Conservation (phyloP, 495 filamentous ascomycete species). For the Hypoxylon subgilvum region DNA sequence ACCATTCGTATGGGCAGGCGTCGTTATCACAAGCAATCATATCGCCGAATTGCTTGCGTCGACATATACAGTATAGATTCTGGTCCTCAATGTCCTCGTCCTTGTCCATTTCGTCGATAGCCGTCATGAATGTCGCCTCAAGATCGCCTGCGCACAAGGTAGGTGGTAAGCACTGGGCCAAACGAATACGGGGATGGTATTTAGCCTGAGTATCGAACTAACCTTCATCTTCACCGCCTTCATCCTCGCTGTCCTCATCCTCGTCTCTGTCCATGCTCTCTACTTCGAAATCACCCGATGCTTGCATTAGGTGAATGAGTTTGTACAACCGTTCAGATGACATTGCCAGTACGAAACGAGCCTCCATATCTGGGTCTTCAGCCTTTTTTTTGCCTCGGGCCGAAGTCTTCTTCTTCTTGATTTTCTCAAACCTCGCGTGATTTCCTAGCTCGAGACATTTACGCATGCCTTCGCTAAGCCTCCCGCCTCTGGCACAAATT, state of each 20-base stretch:
- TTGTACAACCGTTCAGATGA: constrained; percentile 49
- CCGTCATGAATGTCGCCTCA: constrained; percentile 27
- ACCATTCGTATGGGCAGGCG: constrained; percentile 90
- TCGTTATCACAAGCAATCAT: constrained; percentile 98
- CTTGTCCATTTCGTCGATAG: constrained; percentile 15
- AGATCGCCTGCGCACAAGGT: constrained; percentile 12
- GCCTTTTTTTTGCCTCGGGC: constrained; percentile 48
- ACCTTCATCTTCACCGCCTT: constrained; percentile 17
- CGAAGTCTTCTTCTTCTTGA: constrained; percentile 54
- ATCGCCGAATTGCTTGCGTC: constrained; percentile 87
- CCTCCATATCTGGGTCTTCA: constrained; percentile 43
- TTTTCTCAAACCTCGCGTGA: constrained; percentile 58
- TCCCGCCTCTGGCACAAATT: constrained; percentile 51
- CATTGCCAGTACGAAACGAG: constrained; percentile 43
- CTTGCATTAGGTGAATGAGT: constrained; percentile 42
- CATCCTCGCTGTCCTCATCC: no score
- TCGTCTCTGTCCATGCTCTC: constrained; percentile 26
- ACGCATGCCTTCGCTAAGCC: constrained; percentile 54
- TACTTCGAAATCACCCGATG: constrained; percentile 33
- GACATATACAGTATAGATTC: constrained; percentile 84
- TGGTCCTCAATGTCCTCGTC: constrained; percentile 64
- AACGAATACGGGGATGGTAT: no score
- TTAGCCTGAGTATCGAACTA: no score
- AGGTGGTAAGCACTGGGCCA: background rate
- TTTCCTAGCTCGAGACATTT: constrained; percentile 69